Conservation (phyloP, 164 flowering plant species). For the Dillenia suffruticosa region DNA sequence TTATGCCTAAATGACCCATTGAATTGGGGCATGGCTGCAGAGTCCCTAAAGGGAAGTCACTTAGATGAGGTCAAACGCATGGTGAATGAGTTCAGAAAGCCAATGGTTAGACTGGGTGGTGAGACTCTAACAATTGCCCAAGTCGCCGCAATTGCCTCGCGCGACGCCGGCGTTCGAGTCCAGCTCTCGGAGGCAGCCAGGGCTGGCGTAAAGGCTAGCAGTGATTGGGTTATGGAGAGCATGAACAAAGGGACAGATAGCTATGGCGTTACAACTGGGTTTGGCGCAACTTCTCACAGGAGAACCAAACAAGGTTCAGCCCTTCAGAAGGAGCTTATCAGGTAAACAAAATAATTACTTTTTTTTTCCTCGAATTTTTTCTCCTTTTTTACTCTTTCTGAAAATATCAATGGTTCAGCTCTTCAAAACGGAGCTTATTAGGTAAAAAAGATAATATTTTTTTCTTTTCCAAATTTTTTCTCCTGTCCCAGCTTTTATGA, state of each 20-base stretch:
- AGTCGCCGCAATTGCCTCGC: constrained; percentile 45
- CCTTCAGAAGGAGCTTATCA: constrained; percentile 60
- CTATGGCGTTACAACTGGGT: constrained; percentile 65
- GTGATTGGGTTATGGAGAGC: constrained; percentile 66
- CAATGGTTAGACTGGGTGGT: constrained; percentile 40
- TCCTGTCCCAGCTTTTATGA: no score
- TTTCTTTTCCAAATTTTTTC: no score
- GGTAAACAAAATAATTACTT: constrained; percentile 17
- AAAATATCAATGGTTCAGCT: neutral
- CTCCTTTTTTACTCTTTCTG: neutral
- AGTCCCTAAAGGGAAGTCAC: constrained; percentile 43
- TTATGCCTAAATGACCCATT: constrained; percentile 38
- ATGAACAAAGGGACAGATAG: constrained; percentile 57
- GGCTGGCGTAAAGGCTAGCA: constrained; percentile 52
- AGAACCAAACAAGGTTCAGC: constrained; percentile 58
- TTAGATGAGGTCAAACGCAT: constrained; percentile 51
- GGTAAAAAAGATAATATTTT: no score
- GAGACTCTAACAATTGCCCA: constrained; percentile 40
- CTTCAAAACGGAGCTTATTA: no score
- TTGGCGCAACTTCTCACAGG: constrained; percentile 66
- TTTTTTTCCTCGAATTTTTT: neutral
- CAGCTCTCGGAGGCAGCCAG: constrained; percentile 50
- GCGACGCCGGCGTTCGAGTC: constrained; percentile 22
- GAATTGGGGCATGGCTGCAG: constrained; percentile 54
- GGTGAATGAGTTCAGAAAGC: constrained; percentile 47